Conservation (phyloP, 805 yeast genomes). For the Candida chilensis region DNA sequence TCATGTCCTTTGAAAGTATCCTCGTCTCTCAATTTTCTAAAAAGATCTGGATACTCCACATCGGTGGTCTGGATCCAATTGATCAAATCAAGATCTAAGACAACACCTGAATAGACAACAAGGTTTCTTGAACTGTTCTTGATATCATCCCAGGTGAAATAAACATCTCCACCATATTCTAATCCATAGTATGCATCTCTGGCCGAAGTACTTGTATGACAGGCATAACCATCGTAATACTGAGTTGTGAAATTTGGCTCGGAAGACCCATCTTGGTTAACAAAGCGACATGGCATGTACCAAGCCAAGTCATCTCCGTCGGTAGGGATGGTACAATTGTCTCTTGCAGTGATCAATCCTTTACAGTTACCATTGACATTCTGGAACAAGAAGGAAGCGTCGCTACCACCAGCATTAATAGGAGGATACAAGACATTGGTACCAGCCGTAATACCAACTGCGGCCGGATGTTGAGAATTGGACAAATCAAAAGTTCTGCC, state of each 20-base stretch:
- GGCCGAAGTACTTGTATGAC: slow-evolving; percentile 71
- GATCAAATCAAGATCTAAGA: slow-evolving; percentile 70
- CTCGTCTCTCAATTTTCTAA: slow-evolving; percentile 52
- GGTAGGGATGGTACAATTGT: slow-evolving; percentile 62
- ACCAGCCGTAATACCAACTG: slow-evolving; percentile 65
- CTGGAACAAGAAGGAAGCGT: slow-evolving; percentile 79
- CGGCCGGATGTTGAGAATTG: slow-evolving; percentile 67
- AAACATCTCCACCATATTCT: slow-evolving; percentile 62
- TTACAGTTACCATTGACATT: slow-evolving; percentile 89
- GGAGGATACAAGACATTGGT: slow-evolving; percentile 80
- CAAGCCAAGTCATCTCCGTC: slow-evolving; percentile 66
- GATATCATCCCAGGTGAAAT: slow-evolving; percentile 86
- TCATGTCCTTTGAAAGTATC: slow-evolving; percentile 65
- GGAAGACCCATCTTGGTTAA: slow-evolving; percentile 63
- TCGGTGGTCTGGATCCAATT: slow-evolving; percentile 69
- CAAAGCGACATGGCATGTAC: slow-evolving; percentile 90
- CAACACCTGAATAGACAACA: slow-evolving; percentile 84
- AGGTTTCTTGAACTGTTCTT: slow-evolving; percentile 60
- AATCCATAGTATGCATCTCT: slow-evolving; percentile 59
- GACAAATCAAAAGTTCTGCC: slow-evolving; percentile 75
- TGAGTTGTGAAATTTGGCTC: slow-evolving; percentile 51
- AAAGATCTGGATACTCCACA: slow-evolving; percentile 62
- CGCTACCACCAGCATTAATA: slow-evolving; percentile 77
- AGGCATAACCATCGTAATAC: slow-evolving; percentile 80
- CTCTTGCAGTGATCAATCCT: slow-evolving; percentile 63